These are phyloP conservation scores for Ogataea ramenticola DNA, from an alignment of 805 yeast species.

Conservation along the genomic window DNA sequence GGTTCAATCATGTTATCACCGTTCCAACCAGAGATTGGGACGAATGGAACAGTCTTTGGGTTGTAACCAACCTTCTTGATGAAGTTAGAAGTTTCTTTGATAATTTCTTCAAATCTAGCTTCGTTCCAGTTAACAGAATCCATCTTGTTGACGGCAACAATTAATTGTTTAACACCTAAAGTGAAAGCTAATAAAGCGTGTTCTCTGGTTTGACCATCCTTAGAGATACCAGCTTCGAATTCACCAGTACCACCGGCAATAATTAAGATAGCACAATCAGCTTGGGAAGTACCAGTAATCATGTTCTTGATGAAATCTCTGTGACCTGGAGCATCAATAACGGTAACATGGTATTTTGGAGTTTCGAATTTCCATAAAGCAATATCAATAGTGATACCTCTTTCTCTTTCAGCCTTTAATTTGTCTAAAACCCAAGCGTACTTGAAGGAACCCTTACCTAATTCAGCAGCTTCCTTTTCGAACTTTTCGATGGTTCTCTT, in stretches of 20 bases:
- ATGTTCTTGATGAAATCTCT: slow-evolving; percentile 94
- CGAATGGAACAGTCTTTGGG: slow-evolving; percentile 78
- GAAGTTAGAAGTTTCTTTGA: slow-evolving; percentile 72
- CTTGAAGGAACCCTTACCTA: slow-evolving; percentile 96
- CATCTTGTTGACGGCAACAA: slow-evolving; percentile 93
- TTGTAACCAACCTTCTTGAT: slow-evolving; percentile 82
- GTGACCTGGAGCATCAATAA: slow-evolving; percentile 95
- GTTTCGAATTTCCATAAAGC: slow-evolving; percentile 93
- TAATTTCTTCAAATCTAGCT: slow-evolving; percentile 71
- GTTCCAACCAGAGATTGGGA: slow-evolving; percentile 88
- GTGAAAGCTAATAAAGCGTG: slow-evolving; percentile 88
- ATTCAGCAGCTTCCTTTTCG: slow-evolving; percentile 97
- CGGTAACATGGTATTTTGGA: slow-evolving; percentile 83
- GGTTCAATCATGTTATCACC: slow-evolving; percentile 92
- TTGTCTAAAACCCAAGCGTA: slow-evolving; percentile 97
- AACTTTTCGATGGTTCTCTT: slow-evolving; percentile 98
- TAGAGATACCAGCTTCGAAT: slow-evolving; percentile 92
- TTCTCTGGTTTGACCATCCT: slow-evolving; percentile 94
- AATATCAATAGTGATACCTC: slow-evolving; percentile 95
- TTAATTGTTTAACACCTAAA: slow-evolving; percentile 80
- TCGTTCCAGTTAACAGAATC: slow-evolving; percentile 87
- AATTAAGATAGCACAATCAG: slow-evolving; percentile 86
- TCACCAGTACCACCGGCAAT: slow-evolving; percentile 93
- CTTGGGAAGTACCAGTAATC: slow-evolving; percentile 94
- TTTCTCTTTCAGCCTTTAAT: slow-evolving; percentile 92